Evolutionary conservation across 2,329 filamentous ascomycete genomes (phyloP).

Genomic region (Talaromyces atroroseus): DNA sequence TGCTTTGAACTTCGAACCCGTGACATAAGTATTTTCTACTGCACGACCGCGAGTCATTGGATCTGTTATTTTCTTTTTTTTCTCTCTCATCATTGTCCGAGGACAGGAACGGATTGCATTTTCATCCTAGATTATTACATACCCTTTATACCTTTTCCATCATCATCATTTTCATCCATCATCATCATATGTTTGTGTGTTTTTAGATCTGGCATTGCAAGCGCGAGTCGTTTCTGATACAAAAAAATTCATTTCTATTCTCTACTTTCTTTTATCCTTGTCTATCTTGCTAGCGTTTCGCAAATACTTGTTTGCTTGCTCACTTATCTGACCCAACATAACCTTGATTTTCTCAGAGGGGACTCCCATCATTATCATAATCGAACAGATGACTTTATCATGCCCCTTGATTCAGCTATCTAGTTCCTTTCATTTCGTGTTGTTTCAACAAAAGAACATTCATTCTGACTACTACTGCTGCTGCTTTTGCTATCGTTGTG

Average conservation of each 20-base stretch:
- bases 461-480: neutral
- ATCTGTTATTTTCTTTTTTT: slow-evolving; percentile 10
- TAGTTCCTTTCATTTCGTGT: neutral
- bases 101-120: slow-evolving; percentile 16
- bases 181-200: slow-evolving; percentile 23
- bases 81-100: slow-evolving; percentile 8
- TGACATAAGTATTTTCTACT: slow-evolving; percentile 8
- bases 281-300: slow-evolving; percentile 12
- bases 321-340: neutral
- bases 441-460: neutral
- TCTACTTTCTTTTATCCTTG: slow-evolving; percentile 7
- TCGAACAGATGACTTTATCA: neutral
- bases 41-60: slow-evolving; percentile 11
- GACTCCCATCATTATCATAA: neutral
- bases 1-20: slow-evolving; percentile 7
- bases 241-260: slow-evolving; percentile 14
- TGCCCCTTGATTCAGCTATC: neutral
- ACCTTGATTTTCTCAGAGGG: neutral
- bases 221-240: slow-evolving; percentile 29
- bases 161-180: neutral
- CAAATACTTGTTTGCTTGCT: neutral
- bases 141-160: slow-evolving; percentile 22
- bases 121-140: slow-evolving; percentile 26
- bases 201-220: slow-evolving; percentile 43
- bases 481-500: neutral